Base-by-base conservation (phyloP, 1,284 basidiomycete species). In the Marasmius oreades region DNA sequence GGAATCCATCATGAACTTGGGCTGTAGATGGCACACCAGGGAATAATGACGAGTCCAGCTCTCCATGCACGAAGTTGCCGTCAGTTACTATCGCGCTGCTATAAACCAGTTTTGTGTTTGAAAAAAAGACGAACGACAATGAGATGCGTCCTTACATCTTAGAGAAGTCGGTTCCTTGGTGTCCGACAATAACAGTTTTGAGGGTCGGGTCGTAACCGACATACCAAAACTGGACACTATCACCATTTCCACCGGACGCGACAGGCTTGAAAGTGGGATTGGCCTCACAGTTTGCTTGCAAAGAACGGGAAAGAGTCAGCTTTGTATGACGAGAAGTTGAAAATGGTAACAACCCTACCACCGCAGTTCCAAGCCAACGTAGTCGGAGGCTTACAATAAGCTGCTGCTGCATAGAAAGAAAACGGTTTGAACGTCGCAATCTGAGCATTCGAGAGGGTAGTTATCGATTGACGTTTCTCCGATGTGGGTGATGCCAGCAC, bases 231-330 rank as follows among this genome's bases (percentile, higher is more conserved):
- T 86, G 85, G 1, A 75, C 66, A 6, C 42, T 50, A n/a, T 63
- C 58, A 0, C 84, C 84, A 62, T 88, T 77, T 1, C 85, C 86
- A 33, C 86, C 86, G 0, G 82, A 75, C 6, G 84, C 85, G 2
- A 81, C 68, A 0, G 83, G 80, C 24, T 75, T 50, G 64, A 88
- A 88, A 3, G 63, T 69, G 0, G 80, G 63, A 61, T 83, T 85
- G 7, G 75, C 78, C 26, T 76, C 54, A 62, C 86, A 88, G 55
- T 77, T 76, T 0, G 64, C 82, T 84, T 18, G 4, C 28, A 31
- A 5, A 10, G 5, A 31, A 31, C 28, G 28, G n/a, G n/a, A n/a
- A 31, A 31, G 10, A 10, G 28, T 31, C 28, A 31, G 10, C 10
- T 31, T n/a, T n/a, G n/a, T 10, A 20, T 31, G 16, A 20, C 23